These are phyloP conservation scores for Aspergillus versicolor DNA, from an alignment of 2,329 filamentous ascomycete species.

Conservation along the genomic window DNA sequence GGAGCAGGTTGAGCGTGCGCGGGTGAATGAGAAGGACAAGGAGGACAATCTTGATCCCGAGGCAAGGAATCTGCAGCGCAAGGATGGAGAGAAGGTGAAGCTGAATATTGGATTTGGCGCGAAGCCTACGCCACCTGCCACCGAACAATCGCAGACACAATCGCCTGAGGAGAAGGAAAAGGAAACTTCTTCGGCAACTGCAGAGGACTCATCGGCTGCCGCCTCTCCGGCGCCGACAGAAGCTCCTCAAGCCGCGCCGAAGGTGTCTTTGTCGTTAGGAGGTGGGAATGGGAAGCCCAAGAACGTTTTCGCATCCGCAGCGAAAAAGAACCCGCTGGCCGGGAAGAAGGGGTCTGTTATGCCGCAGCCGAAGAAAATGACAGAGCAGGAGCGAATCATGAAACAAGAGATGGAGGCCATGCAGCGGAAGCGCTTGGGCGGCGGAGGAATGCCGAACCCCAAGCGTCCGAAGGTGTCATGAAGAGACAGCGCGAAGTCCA, in stretches of 20 bases:
- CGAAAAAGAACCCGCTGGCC: slow-evolving; percentile 69
- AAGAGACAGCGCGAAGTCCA: not conserved
- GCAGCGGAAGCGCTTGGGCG: slow-evolving; percentile 62
- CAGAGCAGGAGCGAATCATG: slow-evolving; percentile 86
- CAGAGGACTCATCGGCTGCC: slow-evolving; percentile 19
- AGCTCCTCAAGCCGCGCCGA: slow-evolving; percentile 23
- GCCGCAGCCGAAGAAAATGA: slow-evolving; percentile 76
- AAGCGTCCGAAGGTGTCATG: slow-evolving; percentile 38
- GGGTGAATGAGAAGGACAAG: slow-evolving; percentile 54
- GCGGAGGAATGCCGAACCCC: slow-evolving; percentile 28
- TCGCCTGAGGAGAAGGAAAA: slow-evolving; percentile 21
- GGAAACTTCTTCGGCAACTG: slow-evolving; percentile 6
- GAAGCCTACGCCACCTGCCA: slow-evolving; percentile 20
- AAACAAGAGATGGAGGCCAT: slow-evolving; percentile 65
- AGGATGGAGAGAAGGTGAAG: slow-evolving; percentile 74
- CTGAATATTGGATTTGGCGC: slow-evolving; percentile 59
- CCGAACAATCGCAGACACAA: slow-evolving; percentile 20
- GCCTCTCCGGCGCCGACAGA: slow-evolving; percentile 18
- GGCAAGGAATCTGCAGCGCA: slow-evolving; percentile 49
- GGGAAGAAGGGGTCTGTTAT: slow-evolving; percentile 61
- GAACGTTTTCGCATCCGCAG: slow-evolving; percentile 63
- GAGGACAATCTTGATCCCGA: slow-evolving; percentile 42
- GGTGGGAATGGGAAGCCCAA: slow-evolving; percentile 52
- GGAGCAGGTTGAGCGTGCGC: slow-evolving; percentile 78
- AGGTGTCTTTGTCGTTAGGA: slow-evolving; percentile 65